A percentile compares a stretch with the other conserved stretches of the same genome.
Conservation (phyloP, 2,329 filamentous ascomycete species). For the Ophiocordyceps australis region DNA sequence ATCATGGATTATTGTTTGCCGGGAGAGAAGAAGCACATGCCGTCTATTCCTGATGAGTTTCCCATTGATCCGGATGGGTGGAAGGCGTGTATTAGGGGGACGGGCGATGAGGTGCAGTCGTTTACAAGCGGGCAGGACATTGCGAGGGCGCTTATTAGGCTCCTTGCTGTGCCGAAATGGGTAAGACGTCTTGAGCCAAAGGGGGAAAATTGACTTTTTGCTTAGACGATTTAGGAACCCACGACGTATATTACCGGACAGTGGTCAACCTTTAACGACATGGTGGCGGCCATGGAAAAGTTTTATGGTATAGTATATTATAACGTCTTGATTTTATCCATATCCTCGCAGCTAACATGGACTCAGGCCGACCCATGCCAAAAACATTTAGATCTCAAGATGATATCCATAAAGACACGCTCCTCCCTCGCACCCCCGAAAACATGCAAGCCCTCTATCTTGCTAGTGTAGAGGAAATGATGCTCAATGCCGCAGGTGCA, state of each 20-base stretch:
- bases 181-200: neutral
- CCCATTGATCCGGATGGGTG: neutral
- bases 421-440: neutral
- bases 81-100: conserved; percentile 1
- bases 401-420: neutral
- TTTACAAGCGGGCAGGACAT: conserved; percentile 1
- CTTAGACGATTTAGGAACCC: conserved; percentile 1
- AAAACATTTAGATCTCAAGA: conserved; percentile 1
- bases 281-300: neutral
- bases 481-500: neutral
- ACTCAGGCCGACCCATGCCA: neutral
- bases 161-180: neutral
- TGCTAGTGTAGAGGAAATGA: conserved; percentile 1
- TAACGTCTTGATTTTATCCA: neutral
- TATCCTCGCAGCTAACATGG: neutral
- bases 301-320: neutral
- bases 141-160: neutral
- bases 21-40: conserved; percentile 1
- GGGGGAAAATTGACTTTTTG: no score
- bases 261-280: conserved; percentile 1
- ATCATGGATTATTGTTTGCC: conserved; percentile 1
- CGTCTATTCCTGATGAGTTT: neutral
- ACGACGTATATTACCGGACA: conserved; percentile 1
- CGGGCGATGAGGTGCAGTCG: neutral
- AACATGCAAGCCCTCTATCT: neutral